A percentile compares a stretch with the other conserved stretches of the same genome.
These are phyloP conservation scores for Linum tenue DNA, from an alignment of 345 rosid genomes.

Conservation along the genomic window DNA sequence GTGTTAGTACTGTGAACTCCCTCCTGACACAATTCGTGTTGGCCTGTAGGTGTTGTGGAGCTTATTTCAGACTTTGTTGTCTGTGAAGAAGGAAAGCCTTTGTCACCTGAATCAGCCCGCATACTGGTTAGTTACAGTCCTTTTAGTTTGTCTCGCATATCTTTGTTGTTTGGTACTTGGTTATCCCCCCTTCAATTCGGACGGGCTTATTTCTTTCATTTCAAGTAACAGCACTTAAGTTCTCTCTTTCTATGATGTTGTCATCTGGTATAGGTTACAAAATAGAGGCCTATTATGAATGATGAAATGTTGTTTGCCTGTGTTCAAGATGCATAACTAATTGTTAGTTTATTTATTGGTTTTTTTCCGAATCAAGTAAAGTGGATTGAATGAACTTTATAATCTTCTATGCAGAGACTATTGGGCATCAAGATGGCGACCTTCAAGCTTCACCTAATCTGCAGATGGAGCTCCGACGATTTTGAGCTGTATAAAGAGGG, in stretches of 20 bases:
- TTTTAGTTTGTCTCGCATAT: not conserved
- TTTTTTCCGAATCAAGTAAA: too few species aligned
- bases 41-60: slow-evolving; percentile 68
- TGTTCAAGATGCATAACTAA: too few species aligned
- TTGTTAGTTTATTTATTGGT: too few species aligned
- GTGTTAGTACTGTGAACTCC: not conserved
- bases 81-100: slow-evolving; percentile 81
- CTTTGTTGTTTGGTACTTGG: too few species aligned
- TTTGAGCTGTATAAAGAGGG: slow-evolving; percentile 67
- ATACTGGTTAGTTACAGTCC: slow-evolving; percentile 53
- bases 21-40: not conserved
- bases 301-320: too few species aligned
- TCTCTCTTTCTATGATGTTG: too few species aligned
- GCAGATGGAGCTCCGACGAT: slow-evolving; percentile 72
- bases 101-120: slow-evolving; percentile 87
- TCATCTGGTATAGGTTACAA: too few species aligned
- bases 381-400: too few species aligned
- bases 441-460: slow-evolving; percentile 63
- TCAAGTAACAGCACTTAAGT: too few species aligned
- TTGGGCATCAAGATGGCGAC: slow-evolving; percentile 89
- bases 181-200: not conserved
- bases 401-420: slow-evolving; percentile 51
- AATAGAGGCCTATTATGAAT: too few species aligned
- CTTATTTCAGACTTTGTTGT: slow-evolving; percentile 79
- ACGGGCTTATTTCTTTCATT: not conserved